Evolutionary conservation across 768 basidiomycete species (phyloP).

Genomic region (Xerocomellus chrysenteron): DNA sequence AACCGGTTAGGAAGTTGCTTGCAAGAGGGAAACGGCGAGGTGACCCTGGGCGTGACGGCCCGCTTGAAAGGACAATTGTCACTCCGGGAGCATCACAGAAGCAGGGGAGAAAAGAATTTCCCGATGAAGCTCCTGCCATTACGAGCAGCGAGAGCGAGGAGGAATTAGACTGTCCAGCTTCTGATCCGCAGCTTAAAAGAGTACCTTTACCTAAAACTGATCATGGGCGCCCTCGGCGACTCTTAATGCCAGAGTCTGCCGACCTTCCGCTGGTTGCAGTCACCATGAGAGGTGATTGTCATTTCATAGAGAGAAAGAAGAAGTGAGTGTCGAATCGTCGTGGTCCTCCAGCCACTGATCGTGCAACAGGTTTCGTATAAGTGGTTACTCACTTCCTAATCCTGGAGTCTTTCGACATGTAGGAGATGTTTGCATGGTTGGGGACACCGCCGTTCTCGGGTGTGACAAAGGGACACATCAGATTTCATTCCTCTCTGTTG

Average conservation of each 20-base stretch:
- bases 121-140: conserved; percentile 13
- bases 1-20: conserved; percentile 12
- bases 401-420: conserved; percentile 39
- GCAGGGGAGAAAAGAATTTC: conserved; percentile 1
- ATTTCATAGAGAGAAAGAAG: conserved; percentile 39
- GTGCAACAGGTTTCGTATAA: conserved; percentile 35
- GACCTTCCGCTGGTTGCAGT: conserved; percentile 41
- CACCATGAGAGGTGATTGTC: conserved; percentile 47
- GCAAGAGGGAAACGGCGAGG: conserved; percentile 10
- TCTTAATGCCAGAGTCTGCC: conserved; percentile 26
- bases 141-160: conserved; percentile 13
- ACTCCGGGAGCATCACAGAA: conserved; percentile 5
- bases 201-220: conserved; percentile 33
- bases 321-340: conserved; percentile 23
- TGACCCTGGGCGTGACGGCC: conserved; percentile 1
- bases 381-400: conserved; percentile 39
- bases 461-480: conserved; percentile 43
- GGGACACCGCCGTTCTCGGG: conserved; percentile 42
- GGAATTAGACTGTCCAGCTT: conserved; percentile 11
- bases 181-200: conserved; percentile 27
- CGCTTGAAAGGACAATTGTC: neutral
- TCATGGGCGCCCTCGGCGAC: conserved; percentile 33
- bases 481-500: conserved; percentile 40
- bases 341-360: conserved; percentile 13
- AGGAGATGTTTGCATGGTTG: conserved; percentile 45